A percentile compares a stretch with the other conserved stretches of the same genome.
Evolutionary conservation across 225 moss, liverwort and hornwort genomes (phyloP).

Genomic region (Polytrichum formosum): DNA sequence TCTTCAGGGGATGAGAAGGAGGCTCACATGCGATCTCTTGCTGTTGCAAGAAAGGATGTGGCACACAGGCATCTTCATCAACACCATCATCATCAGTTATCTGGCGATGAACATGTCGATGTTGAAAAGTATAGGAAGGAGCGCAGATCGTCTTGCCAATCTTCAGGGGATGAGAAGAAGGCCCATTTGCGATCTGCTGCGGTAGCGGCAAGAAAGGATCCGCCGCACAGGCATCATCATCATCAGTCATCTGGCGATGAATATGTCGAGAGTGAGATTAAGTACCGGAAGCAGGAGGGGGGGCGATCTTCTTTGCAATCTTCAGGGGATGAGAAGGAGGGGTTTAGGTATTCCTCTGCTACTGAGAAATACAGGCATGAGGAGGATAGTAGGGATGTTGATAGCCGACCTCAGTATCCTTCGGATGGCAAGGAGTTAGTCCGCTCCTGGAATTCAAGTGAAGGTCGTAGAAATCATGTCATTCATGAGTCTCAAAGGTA

Average conservation of each 20-base stretch:
- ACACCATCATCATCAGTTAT: slow-evolving; percentile 9
- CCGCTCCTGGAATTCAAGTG: slow-evolving; percentile 10
- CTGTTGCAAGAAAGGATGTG: slow-evolving; percentile 11
- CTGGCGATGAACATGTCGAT: slow-evolving; percentile 28
- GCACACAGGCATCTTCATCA: too few relatives aligned
- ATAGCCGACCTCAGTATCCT: slow-evolving; percentile 38
- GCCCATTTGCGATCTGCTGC: slow-evolving; percentile 11
- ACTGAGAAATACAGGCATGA: slow-evolving; percentile 12
- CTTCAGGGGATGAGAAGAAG: slow-evolving; percentile 10
- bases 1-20: slow-evolving; percentile 12
- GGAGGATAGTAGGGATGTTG: slow-evolving; percentile 28
- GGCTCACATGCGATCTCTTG: slow-evolving; percentile 10
- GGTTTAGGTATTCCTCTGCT: slow-evolving; percentile 29
- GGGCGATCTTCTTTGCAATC: slow-evolving; percentile 10
- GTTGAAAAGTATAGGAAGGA: slow-evolving; percentile 15
- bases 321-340: slow-evolving; percentile 29
- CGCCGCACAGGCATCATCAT: neutral
- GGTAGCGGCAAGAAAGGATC: slow-evolving; percentile 9
- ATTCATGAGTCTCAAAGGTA: slow-evolving; percentile 20
- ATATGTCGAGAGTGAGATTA: slow-evolving; percentile 7
- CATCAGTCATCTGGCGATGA: slow-evolving; percentile 31
- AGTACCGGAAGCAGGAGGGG: neutral
- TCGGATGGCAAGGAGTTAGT: slow-evolving; percentile 25
- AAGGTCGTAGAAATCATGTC: slow-evolving; percentile 14
- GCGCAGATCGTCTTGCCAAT: slow-evolving; percentile 1